These are phyloP conservation scores for Phlyctochytrium arcticum DNA, from an alignment of 192 early-diverging fungal species.

Conservation along the genomic window DNA sequence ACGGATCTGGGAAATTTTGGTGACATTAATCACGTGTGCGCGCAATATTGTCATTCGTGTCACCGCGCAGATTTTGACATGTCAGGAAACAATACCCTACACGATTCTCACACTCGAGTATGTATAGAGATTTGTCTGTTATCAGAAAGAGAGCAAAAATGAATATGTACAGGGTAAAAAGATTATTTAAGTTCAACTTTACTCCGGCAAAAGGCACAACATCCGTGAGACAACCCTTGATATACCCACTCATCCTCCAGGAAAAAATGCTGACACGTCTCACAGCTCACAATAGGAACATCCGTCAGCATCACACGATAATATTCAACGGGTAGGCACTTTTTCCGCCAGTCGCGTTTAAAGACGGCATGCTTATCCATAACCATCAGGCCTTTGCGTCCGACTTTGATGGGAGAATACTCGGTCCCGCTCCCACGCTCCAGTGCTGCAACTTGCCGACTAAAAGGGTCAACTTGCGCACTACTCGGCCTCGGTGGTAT, in stretches of 20 bases:
- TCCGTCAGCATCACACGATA: conserved; percentile 33
- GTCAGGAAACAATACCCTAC: too few species aligned
- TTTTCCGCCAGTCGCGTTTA: conserved; percentile 35
- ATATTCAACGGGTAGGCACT: conserved; percentile 35
- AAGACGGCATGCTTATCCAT: conserved; percentile 38
- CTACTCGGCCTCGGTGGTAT: conserved; percentile 1
- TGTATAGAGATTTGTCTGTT: too few species aligned
- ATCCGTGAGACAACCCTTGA: conserved; percentile 39
- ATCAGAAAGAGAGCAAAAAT: too few species aligned
- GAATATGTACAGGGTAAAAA: too few species aligned
- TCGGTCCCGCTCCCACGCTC: conserved; percentile 15
- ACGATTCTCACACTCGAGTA: too few species aligned
- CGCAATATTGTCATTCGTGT: too few species aligned
- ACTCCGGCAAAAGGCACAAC: conserved; percentile 46
- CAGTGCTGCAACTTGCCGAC: conserved; percentile 26
- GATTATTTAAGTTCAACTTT: conserved; percentile 5
- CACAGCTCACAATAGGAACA: conserved; percentile 37
- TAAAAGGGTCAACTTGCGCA: conserved; percentile 26
- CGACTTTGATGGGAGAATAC: conserved; percentile 33
- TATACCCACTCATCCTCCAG: conserved; percentile 54
- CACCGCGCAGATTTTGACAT: too few species aligned
- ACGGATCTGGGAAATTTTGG: too few species aligned
- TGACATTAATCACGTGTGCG: too few species aligned
- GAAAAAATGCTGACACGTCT: conserved; percentile 47
- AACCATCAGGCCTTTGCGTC: conserved; percentile 30